Evolutionary conservation across 202 grass and related monocot species (phyloP), one percentile per base, ranked within the genome.

Genomic region (Digitaria exilis): DNA sequence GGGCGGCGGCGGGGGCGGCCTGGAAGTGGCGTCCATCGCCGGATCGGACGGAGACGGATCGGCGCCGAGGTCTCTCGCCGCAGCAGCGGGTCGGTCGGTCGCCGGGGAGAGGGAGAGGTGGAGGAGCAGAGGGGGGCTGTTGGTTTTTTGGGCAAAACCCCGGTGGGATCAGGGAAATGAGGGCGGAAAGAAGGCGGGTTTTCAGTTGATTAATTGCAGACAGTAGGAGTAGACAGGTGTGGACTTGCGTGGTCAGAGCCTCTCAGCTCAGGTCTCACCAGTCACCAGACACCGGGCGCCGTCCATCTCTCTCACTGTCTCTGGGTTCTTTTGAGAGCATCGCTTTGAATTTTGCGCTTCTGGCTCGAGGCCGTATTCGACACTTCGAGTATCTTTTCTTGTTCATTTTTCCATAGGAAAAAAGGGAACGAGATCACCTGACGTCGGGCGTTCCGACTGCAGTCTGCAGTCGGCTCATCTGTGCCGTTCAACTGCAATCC

Each of bases 1-100:
- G 31, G 55, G 52, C 1, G 78, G 52, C 1, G 78, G 52, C n/a
- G 29, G 64, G 4, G 54, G 43, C 6, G 62, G 52, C 39, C 79
- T 68, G 63, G 72, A 68, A 17, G 71, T 21, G 42, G 71, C 3
- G 5, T 87, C 85, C 85, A 87, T 87, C 3, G 65, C 79, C 52
- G 54, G 79, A 87, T 82, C 72, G 30, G 51, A 58, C 15, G 9
- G 55, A 5, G 59, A 65, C 10, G 18, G 24, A 63, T 78, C 75
- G 9, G 25, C 51, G 29, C 46, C 17, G 48, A 62, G 50, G 3
- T 9, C 48, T 41, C 77, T 42, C 31, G 12, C 35, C 26, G 25
- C 71, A 22, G 49, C 30, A 19, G 15, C 29, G 5, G 35, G 68
- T 26, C 78, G 16, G 64, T 68, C 65, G 65, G 78, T 70, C 78